A percentile compares a stretch with the other conserved stretches of the same genome.
These are phyloP conservation scores for Verruconis gallopava DNA, from an alignment of 2,329 filamentous ascomycete genomes.

Conservation along the genomic window DNA sequence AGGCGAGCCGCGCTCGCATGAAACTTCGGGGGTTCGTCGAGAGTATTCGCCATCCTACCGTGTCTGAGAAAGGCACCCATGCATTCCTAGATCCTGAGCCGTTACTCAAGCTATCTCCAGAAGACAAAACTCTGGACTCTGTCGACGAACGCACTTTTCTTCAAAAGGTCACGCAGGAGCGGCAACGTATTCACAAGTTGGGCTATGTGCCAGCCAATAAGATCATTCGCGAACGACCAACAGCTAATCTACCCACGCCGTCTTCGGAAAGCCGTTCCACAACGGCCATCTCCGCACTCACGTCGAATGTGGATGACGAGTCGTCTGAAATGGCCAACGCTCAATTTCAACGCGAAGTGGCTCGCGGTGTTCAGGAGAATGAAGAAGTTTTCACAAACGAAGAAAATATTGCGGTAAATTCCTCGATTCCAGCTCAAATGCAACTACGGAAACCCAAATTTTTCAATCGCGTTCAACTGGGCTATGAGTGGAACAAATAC, in stretches of 20 bases:
- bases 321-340: constrained; percentile 79
- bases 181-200: constrained; percentile 48
- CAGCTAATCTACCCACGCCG: background rate
- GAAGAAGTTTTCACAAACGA: constrained; percentile 93
- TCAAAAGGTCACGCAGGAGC: constrained; percentile 41
- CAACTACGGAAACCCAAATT: constrained; percentile 85
- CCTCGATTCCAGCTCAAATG: constrained; percentile 72
- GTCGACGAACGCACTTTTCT: constrained; percentile 47
- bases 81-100: constrained; percentile 49
- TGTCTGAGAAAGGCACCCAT: background rate
- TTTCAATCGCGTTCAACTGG: constrained; percentile 97
- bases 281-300: constrained; percentile 34
- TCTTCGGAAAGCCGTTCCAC: constrained; percentile 7
- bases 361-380: constrained; percentile 79
- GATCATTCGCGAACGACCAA: constrained; percentile 11
- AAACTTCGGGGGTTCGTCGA: constrained; percentile 12
- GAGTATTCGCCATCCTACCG: constrained; percentile 34
- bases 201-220: constrained; percentile 54
- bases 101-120: constrained; percentile 47
- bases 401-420: constrained; percentile 55
- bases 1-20: constrained; percentile 42
- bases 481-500: constrained; percentile 99
- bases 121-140: constrained; percentile 48
- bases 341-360: constrained; percentile 83
- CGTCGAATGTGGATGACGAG: constrained; percentile 57